Base-by-base conservation (phyloP, 2,329 filamentous ascomycete species). In the Fusarium goolgardi region DNA sequence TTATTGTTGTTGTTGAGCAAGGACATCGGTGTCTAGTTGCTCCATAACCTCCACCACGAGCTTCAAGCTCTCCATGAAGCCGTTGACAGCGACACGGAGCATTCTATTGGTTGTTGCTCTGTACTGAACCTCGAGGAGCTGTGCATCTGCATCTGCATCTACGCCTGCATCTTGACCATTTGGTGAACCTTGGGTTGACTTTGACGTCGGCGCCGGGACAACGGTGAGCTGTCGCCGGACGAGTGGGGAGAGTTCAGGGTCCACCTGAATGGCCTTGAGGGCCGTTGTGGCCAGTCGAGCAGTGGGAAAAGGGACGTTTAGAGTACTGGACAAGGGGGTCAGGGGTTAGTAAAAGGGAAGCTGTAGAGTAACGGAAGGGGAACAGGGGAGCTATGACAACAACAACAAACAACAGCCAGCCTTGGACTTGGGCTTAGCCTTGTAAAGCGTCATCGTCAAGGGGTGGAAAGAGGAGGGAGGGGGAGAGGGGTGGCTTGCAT, bases 71-170 rank as follows among this genome's bases (percentile, higher is more conserved):
- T 98, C 95, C 85, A 98, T 94, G 79, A 97, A 97, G 12, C 94
- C 93, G 80, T 98, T 98, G 58, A 97, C 94, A 5, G 95, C 92
- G 4, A 99, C 96, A 44, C 96, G 90, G 59, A 99, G 85, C 95
- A 98, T 98, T 71, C 96, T 90, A 77, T 97, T 97, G 21, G 96
- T 98, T 0, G 93, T 93, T 2, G 96, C 96, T 55, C 85, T 86
- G 80, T 98, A 98, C 63, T 91, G 86, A 12, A 92, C 91, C 63
- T 86, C 84, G 49, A 98, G 83, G 6, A 94, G 79, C 23, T 75
- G 79, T 20, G 77, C 73, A 40, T 76, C 75, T 50, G 32, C 46
- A 43, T 52, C 49, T 45, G 32, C 46, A 43, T 52, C 49, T 45
- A 23, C 44, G 20, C 21, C 47, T 50, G 60, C 39, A 29, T 69